Conservation (phyloP, 768 basidiomycete genomes). For the Kwoniella pini region DNA sequence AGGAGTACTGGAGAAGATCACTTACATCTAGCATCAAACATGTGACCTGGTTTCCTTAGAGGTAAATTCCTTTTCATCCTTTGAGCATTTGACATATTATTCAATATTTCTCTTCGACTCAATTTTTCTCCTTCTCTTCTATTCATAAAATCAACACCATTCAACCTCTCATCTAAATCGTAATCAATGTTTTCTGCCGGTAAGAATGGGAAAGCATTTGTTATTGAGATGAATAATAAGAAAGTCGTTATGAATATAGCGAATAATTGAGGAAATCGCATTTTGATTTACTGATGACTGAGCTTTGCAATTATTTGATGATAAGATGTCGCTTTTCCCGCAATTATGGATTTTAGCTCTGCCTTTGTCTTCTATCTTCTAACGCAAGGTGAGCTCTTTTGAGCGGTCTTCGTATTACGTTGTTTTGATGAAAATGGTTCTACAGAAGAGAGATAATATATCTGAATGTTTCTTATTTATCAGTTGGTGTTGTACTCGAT, state of each 20-base stretch:
- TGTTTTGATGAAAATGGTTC: no score
- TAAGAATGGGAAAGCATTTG: neutral
- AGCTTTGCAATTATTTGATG: neutral
- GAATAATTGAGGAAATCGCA: neutral
- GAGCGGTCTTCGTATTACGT: no score
- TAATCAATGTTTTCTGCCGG: neutral
- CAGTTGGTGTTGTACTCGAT: no score
- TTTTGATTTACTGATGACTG: neutral
- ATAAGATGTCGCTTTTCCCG: neutral
- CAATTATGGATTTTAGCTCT: neutral
- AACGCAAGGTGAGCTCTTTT: no score
- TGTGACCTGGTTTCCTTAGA: slow-evolving; percentile 17
- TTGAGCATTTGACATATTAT: slow-evolving; percentile 17
- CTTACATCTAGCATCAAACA: slow-evolving; percentile 17
- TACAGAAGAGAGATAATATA: no score
- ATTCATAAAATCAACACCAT: neutral
- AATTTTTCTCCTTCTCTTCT: neutral
- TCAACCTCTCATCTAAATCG: neutral
- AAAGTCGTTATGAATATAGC: neutral
- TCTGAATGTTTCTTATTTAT: no score
- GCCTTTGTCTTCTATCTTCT: neutral
- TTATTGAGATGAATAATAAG: neutral
- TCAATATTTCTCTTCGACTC: neutral
- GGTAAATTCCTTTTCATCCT: slow-evolving; percentile 12
- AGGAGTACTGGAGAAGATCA: neutral